Conservation (phyloP, 805 yeast genomes). For the Pichia exigua region DNA sequence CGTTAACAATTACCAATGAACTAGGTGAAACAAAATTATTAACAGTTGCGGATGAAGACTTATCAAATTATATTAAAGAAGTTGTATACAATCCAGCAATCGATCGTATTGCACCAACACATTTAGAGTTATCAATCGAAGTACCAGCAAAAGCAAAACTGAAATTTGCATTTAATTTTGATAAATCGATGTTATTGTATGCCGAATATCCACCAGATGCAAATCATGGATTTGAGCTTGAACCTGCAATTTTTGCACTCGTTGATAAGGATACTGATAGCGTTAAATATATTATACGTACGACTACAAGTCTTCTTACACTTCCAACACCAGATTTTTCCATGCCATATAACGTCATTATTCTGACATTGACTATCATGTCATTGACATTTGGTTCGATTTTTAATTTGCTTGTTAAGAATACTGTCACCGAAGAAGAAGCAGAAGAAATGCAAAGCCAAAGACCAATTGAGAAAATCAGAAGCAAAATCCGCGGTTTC, state of each 20-base stretch:
- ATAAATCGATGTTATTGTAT: constrained; percentile 73
- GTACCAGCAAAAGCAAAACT: constrained; percentile 61
- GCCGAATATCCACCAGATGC: constrained; percentile 99
- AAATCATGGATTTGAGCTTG: constrained; percentile 92
- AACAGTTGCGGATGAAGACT: constrained; percentile 19
- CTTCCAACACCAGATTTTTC: constrained; percentile 97
- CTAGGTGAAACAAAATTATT: constrained; percentile 9
- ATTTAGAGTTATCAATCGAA: constrained; percentile 57
- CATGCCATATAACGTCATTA: constrained; percentile 97
- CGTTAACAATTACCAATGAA: constrained; percentile 26
- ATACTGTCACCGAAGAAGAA: constrained; percentile 69
- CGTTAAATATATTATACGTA: constrained; percentile 48
- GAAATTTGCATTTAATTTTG: constrained; percentile 68
- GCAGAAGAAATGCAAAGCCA: constrained; percentile 31
- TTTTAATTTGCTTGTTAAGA: constrained; percentile 68
- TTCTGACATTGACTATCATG: constrained; percentile 87
- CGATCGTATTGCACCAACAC: constrained; percentile 77
- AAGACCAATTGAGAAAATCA: constrained; percentile 14
- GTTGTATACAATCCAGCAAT: constrained; percentile 66
- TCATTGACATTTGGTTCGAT: constrained; percentile 85
- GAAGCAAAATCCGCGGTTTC: constrained; percentile 2
- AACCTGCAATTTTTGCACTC: constrained; percentile 76
- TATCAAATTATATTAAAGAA: constrained; percentile 37
- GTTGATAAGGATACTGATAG: constrained; percentile 21
- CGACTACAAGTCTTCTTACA: constrained; percentile 78